Conservation (phyloP, 163 green algal genomes). For the Chlorella variabilis region DNA sequence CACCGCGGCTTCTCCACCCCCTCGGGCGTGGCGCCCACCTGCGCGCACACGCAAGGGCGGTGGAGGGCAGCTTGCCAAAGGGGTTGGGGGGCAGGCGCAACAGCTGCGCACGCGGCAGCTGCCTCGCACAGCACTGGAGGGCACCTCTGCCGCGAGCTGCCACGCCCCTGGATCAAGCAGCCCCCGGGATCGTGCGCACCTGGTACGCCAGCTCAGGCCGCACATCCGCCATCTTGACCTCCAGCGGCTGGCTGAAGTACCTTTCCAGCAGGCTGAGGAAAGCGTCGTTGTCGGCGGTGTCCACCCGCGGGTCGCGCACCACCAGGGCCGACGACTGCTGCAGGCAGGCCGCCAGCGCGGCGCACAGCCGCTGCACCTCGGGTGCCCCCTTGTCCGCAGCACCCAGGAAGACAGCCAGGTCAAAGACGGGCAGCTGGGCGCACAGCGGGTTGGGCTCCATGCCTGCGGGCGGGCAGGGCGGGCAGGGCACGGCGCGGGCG, state of each 20-base stretch:
- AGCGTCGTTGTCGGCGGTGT: conserved; percentile 11
- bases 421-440: conserved; percentile 47
- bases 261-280: conserved; percentile 92
- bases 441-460: conserved; percentile 47
- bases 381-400: background rate
- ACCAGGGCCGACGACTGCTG: conserved; percentile 46
- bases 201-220: conserved; percentile 84
- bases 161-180: too few relatives aligned
- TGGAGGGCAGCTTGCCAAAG: background rate
- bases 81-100: too few relatives aligned
- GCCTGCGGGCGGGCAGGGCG: background rate
- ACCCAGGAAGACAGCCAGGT: conserved; percentile 38
- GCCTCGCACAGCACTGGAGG: background rate
- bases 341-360: conserved; percentile 46
- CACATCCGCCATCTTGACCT: conserved; percentile 73
- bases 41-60: background rate
- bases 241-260: conserved; percentile 80
- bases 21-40: conserved; percentile 89
- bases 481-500: background rate
- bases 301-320: conserved; percentile 49
- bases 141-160: too few relatives aligned
- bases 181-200: too few relatives aligned
- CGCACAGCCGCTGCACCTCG: conserved; percentile 23
- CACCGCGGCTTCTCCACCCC: conserved; percentile 82
- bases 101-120: too few relatives aligned